Percentiles rank a stretch among this genome's conserved stretches.
phyloP scores from a whole-genome alignment of 192 early-diverging fungal genomes.

The Oehlia diaphana region DNA sequence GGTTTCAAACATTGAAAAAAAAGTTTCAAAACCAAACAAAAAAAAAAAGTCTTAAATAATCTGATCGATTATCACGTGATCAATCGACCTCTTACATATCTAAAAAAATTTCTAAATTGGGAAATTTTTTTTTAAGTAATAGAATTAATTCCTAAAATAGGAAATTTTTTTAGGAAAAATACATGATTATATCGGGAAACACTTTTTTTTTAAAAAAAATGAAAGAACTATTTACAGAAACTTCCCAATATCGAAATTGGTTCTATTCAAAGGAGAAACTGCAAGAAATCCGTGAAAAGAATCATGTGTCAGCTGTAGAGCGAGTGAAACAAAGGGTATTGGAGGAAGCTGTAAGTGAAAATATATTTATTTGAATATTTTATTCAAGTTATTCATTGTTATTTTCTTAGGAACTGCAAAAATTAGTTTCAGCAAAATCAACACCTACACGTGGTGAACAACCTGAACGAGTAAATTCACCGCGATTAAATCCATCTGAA shows the following conservation, averaged over 20 bases:
- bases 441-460: not conserved
- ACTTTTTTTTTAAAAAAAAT: not conserved
- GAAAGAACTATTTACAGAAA: constrained; percentile 62
- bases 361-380: not conserved
- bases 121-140: no score
- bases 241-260: constrained; percentile 77
- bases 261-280: constrained; percentile 58
- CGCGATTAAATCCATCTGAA: constrained; percentile 30
- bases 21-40: no score
- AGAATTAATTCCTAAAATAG: no score
- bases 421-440: not conserved
- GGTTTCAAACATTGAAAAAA: not conserved
- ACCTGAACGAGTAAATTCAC: constrained; percentile 25
- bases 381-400: not conserved
- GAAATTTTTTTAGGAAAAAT: no score
- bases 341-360: constrained; percentile 53
- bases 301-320: constrained; percentile 56
- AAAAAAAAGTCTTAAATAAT: no score
- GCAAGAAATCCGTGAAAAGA: constrained; percentile 55
- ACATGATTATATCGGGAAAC: no score
- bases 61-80: no score
- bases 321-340: constrained; percentile 55
- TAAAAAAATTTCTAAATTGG: no score
- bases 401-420: constrained; percentile 15
- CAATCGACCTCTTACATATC: no score